phyloP scores from a whole-genome alignment of 2,329 filamentous ascomycete genomes.

The Dothideomycetes sp. region DNA sequence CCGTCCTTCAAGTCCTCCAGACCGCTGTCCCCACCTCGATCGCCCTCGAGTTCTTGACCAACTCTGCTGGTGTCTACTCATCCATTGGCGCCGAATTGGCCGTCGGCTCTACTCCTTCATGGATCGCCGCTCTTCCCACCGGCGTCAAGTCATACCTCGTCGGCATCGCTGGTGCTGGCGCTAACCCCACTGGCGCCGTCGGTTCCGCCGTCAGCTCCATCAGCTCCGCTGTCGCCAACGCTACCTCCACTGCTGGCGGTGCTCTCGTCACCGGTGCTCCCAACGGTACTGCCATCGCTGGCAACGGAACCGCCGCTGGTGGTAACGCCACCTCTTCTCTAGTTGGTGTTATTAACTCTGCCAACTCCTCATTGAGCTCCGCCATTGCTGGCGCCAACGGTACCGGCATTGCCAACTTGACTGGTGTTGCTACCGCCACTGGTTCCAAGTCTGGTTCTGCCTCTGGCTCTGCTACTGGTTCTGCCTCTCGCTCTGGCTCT shows the following conservation, averaged over 20 bases:
- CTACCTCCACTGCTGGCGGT: slow-evolving; percentile 17
- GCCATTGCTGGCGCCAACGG: slow-evolving; percentile 12
- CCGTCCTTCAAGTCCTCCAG: slow-evolving; percentile 34
- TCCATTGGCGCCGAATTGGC: slow-evolving; percentile 36
- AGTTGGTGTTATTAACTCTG: slow-evolving; percentile 11
- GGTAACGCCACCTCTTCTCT: slow-evolving; percentile 7
- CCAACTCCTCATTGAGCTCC: background rate
- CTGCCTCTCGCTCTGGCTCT: slow-evolving; percentile 14
- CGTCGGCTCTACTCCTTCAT: slow-evolving; percentile 34
- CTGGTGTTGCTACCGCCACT: slow-evolving; percentile 1
- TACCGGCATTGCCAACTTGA: slow-evolving; percentile 14
- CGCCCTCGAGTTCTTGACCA: slow-evolving; percentile 32
- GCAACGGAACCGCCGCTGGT: slow-evolving; percentile 8
- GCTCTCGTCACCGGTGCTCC: slow-evolving; percentile 10
- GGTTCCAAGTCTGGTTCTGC: background rate
- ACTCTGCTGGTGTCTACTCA: slow-evolving; percentile 32
- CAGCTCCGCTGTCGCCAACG: slow-evolving; percentile 15
- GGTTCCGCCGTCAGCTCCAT: slow-evolving; percentile 18
- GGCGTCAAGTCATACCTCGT: slow-evolving; percentile 37
- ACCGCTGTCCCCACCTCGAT: slow-evolving; percentile 37
- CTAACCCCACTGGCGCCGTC: slow-evolving; percentile 19
- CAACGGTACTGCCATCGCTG: slow-evolving; percentile 12
- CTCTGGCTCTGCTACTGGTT: background rate
- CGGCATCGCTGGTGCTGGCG: background rate
- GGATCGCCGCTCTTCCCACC: slow-evolving; percentile 37